Percentiles rank a stretch among this genome's conserved stretches.
These are phyloP conservation scores for Stagonosporopsis chrysanthemi DNA, from an alignment of 2,329 filamentous ascomycete species.

Conservation along the genomic window DNA sequence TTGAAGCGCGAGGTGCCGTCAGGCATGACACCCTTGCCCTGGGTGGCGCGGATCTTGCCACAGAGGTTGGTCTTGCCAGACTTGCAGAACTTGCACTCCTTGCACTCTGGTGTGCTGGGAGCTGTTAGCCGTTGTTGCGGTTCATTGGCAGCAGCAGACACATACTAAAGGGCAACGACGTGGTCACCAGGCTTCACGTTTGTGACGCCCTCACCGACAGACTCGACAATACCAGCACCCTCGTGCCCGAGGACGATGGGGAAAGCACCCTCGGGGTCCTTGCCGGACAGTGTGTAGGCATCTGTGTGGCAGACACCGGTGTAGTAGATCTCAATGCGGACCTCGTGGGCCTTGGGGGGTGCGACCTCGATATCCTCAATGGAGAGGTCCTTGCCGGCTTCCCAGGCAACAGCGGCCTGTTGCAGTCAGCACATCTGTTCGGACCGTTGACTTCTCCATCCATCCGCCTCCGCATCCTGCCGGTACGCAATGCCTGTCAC, in stretches of 20 bases:
- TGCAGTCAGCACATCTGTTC: constrained; percentile 25
- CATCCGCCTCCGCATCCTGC: constrained; percentile 3
- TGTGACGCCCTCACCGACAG: constrained; percentile 89
- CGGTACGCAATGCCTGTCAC: constrained; percentile 14
- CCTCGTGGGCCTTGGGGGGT: constrained; percentile 89
- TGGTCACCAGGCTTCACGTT: constrained; percentile 93
- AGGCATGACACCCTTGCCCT: constrained; percentile 95
- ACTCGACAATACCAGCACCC: constrained; percentile 54
- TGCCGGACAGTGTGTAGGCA: constrained; percentile 75
- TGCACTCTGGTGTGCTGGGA: constrained; percentile 88
- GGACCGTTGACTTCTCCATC: not conserved
- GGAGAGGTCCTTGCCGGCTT: constrained; percentile 85
- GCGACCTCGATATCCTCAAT: constrained; percentile 93
- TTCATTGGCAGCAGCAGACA: constrained; percentile 2
- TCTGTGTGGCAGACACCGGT: constrained; percentile 97
- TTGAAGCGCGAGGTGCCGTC: constrained; percentile 95
- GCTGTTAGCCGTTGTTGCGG: constrained; percentile 27
- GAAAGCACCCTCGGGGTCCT: constrained; percentile 82
- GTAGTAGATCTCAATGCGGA: constrained; percentile 96
- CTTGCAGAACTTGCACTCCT: constrained; percentile 99
- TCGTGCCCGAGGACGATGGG: constrained; percentile 54
- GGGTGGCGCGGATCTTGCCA: constrained; percentile 97
- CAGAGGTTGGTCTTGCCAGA: constrained; percentile 99
- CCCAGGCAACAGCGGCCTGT: constrained; percentile 94
- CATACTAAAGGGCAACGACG: constrained; percentile 63